Evolutionary conservation across 179 eudicot species (phyloP), one percentile per base, ranked within the genome.

Genomic region (Beta macrorhiza): DNA sequence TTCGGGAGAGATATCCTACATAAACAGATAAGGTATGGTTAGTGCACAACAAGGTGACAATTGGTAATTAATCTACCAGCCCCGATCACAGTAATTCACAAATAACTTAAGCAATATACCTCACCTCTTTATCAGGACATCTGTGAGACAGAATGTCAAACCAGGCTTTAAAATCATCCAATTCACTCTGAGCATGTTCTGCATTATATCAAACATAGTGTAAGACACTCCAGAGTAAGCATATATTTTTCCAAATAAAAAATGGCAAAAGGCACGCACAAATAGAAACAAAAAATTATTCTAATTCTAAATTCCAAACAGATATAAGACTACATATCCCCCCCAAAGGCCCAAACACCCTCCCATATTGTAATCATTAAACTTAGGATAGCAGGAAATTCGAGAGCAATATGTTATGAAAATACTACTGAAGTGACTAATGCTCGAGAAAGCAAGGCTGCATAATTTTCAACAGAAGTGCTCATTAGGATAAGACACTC

Each of bases 121-220:
- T 67, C 82, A 90, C 98, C 82, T 88, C 86, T 51, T 76, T 84
- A 80, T 79, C 87, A 19, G 88, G 82, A 62, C 88, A 87, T 82
- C 79, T 77, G 62, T 71, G 88, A 78, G 87, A 83, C 42, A 93
- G 83, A 59, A 85, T 75, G 85, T 89, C 91, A 87, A 90, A 80
- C 87, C 88, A 88, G 52, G 82, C 86, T 79, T 72, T 90, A 52
- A 91, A 87, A 81, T 90, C 96, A 16, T 83, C 85, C 78, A 90
- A 78, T 75, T 94, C 96, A 80, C 75, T 76, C 14, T 76, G 83
- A 14, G 90, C 83, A 65, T 80, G 76, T 74, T 91, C 98, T 94
- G 90, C 88, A 89, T 76, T 79, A 6, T 74, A 55, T 32, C 76
- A 81, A 49, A 72, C 37, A 77, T 19, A 25, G 22, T 72, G 22